Evolutionary conservation across 2,329 filamentous ascomycete genomes (phyloP).

Genomic region (Talaromyces marneffei): DNA sequence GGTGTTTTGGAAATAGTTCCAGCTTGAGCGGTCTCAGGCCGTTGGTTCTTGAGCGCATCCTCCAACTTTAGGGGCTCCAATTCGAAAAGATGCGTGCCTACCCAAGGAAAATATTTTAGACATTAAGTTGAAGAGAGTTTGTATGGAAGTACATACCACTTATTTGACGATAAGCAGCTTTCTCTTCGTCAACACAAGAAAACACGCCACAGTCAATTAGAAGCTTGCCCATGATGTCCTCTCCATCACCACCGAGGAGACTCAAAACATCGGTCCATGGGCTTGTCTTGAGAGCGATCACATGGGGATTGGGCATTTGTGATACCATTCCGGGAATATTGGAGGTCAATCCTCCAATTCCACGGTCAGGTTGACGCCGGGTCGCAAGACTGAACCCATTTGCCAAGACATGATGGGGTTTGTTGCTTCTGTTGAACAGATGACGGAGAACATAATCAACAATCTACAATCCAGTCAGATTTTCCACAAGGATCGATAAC

Average conservation of each 20-base stretch:
- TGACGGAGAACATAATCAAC: conserved; percentile 72
- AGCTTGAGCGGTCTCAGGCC: not conserved
- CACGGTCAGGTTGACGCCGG: conserved; percentile 20
- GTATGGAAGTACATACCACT: conserved; percentile 53
- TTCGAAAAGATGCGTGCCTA: conserved; percentile 29
- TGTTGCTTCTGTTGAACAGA: conserved; percentile 55
- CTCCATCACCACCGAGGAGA: conserved; percentile 68
- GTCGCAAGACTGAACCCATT: conserved; percentile 66
- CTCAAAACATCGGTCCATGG: conserved; percentile 72
- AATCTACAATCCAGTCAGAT: conserved; percentile 41
- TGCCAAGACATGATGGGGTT: conserved; percentile 70
- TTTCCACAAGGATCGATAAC: not conserved
- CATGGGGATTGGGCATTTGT: conserved; percentile 63
- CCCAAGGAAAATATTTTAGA: not conserved
- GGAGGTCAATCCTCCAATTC: conserved; percentile 33
- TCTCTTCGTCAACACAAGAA: conserved; percentile 52
- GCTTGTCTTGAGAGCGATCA: conserved; percentile 59
- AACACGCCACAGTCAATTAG: conserved; percentile 76
- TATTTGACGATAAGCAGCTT: conserved; percentile 68
- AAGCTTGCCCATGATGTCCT: conserved; percentile 70
- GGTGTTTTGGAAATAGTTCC: not conserved
- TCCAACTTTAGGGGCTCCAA: conserved; percentile 22
- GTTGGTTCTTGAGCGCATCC: not conserved
- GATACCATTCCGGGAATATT: conserved; percentile 61
- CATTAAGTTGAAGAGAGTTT: not conserved